Evolutionary conservation across 192 early-diverging fungal species (phyloP).

Genomic region (Gamsiella multidivaricata): DNA sequence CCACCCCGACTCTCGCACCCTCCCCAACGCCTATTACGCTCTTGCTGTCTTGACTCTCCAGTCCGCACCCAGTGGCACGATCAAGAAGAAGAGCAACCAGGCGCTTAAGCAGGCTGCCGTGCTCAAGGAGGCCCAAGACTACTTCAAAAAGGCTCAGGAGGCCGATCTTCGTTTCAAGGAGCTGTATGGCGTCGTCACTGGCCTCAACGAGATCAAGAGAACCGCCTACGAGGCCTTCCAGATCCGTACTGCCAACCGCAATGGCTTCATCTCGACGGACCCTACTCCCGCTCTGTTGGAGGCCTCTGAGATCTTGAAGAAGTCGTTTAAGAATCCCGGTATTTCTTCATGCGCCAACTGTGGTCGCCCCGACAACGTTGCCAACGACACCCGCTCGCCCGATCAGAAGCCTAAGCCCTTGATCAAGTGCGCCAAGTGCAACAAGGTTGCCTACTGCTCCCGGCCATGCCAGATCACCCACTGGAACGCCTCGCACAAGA

Average conservation of each 20-base stretch:
- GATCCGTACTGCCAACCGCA: constrained; percentile 38
- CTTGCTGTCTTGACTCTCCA: constrained; percentile 56
- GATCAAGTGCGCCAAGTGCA: constrained; percentile 65
- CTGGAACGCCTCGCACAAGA: constrained; percentile 64
- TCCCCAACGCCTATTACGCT: constrained; percentile 63
- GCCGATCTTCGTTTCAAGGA: constrained; percentile 64
- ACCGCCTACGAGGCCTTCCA: constrained; percentile 56
- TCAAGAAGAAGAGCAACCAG: constrained; percentile 58
- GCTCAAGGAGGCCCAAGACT: constrained; percentile 56
- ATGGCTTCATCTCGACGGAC: constrained; percentile 28
- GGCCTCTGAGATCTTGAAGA: constrained; percentile 44
- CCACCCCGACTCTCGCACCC: constrained; percentile 64
- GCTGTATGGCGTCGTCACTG: constrained; percentile 61
- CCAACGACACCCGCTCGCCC: constrained; percentile 42
- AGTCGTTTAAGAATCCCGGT: constrained; percentile 56
- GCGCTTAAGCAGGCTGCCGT: constrained; percentile 48
- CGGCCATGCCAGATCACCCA: constrained; percentile 69
- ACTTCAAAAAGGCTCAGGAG: constrained; percentile 63
- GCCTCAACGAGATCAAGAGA: constrained; percentile 64
- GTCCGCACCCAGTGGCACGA: constrained; percentile 36
- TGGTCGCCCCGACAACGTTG: constrained; percentile 53
- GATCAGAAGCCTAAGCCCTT: constrained; percentile 57
- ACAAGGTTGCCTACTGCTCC: constrained; percentile 66
- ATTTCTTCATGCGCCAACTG: constrained; percentile 61
- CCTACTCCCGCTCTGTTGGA: constrained; percentile 53